Conservation (phyloP, 352 stramenopile species). For the Phytopythium boreale region DNA sequence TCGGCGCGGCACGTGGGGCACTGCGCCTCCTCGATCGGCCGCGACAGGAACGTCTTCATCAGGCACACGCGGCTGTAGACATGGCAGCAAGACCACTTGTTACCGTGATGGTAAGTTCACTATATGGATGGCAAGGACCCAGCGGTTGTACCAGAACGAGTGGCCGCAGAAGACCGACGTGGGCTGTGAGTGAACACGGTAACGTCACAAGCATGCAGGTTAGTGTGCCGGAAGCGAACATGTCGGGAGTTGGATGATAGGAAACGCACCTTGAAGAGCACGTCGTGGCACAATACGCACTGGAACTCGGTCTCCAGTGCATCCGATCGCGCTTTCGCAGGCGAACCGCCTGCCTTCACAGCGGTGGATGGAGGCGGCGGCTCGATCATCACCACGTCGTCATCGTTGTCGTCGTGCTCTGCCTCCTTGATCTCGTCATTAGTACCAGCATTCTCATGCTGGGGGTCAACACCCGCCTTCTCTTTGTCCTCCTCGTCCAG, state of each 20-base stretch:
- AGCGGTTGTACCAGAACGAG: constrained; percentile 40
- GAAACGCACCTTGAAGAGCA: constrained; percentile 40
- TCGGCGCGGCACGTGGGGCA: constrained; percentile 46
- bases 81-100: background rate
- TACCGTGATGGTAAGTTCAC: background rate
- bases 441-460: background rate
- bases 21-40: constrained; percentile 40
- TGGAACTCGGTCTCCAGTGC: constrained; percentile 39
- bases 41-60: constrained; percentile 42
- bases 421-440: constrained; percentile 8
- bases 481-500: background rate
- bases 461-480: background rate
- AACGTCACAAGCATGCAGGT: no score
- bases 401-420: constrained; percentile 7
- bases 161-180: constrained; percentile 43
- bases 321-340: constrained; percentile 12
- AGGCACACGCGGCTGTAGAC: constrained; percentile 40
- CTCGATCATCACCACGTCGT: constrained; percentile 12
- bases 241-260: background rate
- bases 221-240: background rate
- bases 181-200: constrained; percentile 23
- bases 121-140: background rate
- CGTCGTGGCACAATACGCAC: constrained; percentile 54
- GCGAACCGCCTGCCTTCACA: background rate
- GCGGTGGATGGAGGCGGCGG: background rate